Conservation (phyloP, 352 stramenopile genomes). For the Phytophthora europaea region DNA sequence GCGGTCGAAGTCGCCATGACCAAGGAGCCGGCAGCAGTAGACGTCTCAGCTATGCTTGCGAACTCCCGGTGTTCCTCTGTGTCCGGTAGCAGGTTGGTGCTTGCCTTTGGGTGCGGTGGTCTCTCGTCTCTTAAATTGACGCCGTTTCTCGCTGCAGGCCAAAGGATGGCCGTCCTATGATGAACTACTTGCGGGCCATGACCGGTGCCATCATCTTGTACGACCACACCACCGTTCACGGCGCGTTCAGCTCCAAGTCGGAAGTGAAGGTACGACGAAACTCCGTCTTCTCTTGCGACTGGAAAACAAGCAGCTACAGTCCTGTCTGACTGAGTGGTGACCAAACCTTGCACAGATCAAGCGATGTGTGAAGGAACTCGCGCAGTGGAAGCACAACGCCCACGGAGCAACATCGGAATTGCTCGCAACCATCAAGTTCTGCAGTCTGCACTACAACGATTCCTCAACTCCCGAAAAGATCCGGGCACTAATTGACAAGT, state of each 20-base stretch:
- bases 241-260: constrained; percentile 63
- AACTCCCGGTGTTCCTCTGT: constrained; percentile 58
- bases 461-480: constrained; percentile 56
- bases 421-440: constrained; percentile 62
- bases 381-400: constrained; percentile 43
- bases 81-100: constrained; percentile 23
- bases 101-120: not conserved
- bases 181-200: constrained; percentile 65
- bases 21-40: constrained; percentile 47
- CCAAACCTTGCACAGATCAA: constrained; percentile 56
- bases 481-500: constrained; percentile 50
- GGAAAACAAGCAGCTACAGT: not conserved
- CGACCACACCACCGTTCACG: constrained; percentile 58
- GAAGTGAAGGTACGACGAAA: constrained; percentile 55
- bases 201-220: constrained; percentile 68
- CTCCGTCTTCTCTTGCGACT: too few relatives aligned
- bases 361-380: constrained; percentile 63
- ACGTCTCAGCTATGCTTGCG: constrained; percentile 52
- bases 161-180: constrained; percentile 51
- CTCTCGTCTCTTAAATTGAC: not conserved
- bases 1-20: constrained; percentile 49
- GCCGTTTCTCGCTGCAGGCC: constrained; percentile 20
- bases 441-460: constrained; percentile 66
- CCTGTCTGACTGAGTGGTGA: not conserved
- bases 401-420: constrained; percentile 49